Conservation (phyloP, 257 asterid genomes). For the Galeopsis tetrahit region DNA sequence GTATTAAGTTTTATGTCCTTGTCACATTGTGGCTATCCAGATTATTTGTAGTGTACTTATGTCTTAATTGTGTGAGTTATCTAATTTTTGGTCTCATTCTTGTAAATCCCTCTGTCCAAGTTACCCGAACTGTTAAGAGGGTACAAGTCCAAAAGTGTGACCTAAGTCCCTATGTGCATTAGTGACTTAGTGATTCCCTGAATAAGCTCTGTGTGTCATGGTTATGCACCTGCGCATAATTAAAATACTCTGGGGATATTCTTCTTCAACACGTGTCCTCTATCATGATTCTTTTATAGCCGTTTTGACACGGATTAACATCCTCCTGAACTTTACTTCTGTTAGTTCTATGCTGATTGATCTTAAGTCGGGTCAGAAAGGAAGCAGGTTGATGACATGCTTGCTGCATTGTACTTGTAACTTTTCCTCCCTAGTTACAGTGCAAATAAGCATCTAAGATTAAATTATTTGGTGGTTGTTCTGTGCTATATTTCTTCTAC, state of each 20-base stretch:
- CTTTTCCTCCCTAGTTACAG: background rate
- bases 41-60: background rate
- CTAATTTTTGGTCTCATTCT: slow-evolving; percentile 1
- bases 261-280: background rate
- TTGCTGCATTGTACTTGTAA: background rate
- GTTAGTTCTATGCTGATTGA: background rate
- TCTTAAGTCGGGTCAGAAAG: background rate
- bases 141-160: background rate
- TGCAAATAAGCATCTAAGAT: background rate
- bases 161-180: background rate
- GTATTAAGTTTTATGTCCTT: slow-evolving; percentile 18
- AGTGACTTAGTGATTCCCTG: background rate
- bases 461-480: background rate
- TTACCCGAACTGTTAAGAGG: background rate
- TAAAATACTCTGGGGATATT: background rate
- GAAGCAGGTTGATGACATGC: slow-evolving; percentile 1
- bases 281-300: background rate
- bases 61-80: slow-evolving; percentile 6
- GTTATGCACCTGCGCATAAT: background rate
- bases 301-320: background rate
- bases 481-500: slow-evolving; percentile 21
- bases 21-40: background rate
- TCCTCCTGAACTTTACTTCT: background rate
- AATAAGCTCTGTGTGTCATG: background rate
- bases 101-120: background rate